These are phyloP conservation scores for Paramecium caudatum DNA, from an alignment of 73 alveolate genomes.

Conservation along the genomic window DNA sequence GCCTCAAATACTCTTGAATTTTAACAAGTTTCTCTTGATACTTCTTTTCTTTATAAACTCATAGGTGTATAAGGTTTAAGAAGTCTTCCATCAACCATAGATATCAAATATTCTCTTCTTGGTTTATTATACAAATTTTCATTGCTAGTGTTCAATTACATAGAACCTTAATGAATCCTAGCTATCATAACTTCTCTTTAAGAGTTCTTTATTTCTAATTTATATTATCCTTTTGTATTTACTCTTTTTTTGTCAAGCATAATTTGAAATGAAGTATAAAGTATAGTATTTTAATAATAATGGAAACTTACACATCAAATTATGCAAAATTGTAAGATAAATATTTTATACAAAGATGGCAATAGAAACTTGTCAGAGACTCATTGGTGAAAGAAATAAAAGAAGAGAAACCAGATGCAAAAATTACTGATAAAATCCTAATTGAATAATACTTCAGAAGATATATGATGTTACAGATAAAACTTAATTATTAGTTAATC, in stretches of 20 bases:
- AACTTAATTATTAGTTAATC: background rate
- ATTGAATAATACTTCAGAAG: constrained; percentile 8
- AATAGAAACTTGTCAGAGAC: background rate
- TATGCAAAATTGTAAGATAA: background rate
- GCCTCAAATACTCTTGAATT: background rate
- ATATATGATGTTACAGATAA: constrained; percentile 10
- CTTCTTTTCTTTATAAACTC: background rate
- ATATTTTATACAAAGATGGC: background rate
- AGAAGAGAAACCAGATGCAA: background rate
- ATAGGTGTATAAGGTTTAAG: constrained; percentile 21
- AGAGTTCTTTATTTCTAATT: background rate
- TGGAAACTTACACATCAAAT: background rate
- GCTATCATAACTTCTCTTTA: constrained; percentile 24
- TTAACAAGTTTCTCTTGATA: constrained; percentile 1
- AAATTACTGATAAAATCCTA: background rate
- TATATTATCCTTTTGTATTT: constrained; percentile 19
- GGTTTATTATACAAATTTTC: no score
- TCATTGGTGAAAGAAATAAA: background rate
- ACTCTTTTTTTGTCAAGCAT: constrained; percentile 19
- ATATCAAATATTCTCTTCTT: background rate
- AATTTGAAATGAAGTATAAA: no score
- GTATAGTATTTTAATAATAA: background rate
- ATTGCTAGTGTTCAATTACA: constrained; percentile 12
- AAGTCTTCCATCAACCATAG: constrained; percentile 26
- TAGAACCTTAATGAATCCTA: background rate